Base-by-base conservation (phyloP, 352 stramenopile genomes). In the Phytophthora sp. region DNA sequence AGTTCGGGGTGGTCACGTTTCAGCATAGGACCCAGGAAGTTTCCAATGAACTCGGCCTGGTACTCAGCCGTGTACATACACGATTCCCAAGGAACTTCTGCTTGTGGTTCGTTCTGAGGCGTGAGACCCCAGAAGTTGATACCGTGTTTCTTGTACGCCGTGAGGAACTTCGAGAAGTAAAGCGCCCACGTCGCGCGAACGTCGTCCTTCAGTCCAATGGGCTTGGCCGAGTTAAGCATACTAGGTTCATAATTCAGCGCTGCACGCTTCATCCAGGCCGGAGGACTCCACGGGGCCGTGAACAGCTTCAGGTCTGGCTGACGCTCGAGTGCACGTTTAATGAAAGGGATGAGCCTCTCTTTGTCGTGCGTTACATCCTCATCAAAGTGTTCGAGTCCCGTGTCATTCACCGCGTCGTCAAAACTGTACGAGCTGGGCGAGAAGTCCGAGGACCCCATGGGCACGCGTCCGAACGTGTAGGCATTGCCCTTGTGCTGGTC, bases 91-190 rank as follows among this genome's bases (percentile, higher is more conserved):
- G 80, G 77, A 11, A 75, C 84, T 2, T 68, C 66, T 38, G 82
- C 86, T 66, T 96, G 77, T 2, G 91, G 90, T 57, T 98, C 93
- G 66, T 98, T 98, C 73, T 98, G 93, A 13, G 91, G 84, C 7
- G 91, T 94, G 23, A 98, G 63, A 3, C 86, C 90, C 91, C 91
- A 98, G 52, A 98, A 91, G 7, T 69, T 7, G 7, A 98, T 80
- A 9, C 78, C 85, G 31, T 91, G 74, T 2, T 80, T 64, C 63
- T 95, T 93, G 78, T 98, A 98, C n/a, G 90, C 93, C 12, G 76
- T 74, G 39, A 98, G 89, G 63, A 97, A 98, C 69, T 94, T 93
- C 52, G 89, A 94, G 67, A 98, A 97, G 73, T 98, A 98, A 9
- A 91, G 63, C 7, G 91, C 94, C 89, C 88, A 97, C 1, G 90